Conservation (phyloP, 306 rosid genomes). For the Acacia acuminata region DNA sequence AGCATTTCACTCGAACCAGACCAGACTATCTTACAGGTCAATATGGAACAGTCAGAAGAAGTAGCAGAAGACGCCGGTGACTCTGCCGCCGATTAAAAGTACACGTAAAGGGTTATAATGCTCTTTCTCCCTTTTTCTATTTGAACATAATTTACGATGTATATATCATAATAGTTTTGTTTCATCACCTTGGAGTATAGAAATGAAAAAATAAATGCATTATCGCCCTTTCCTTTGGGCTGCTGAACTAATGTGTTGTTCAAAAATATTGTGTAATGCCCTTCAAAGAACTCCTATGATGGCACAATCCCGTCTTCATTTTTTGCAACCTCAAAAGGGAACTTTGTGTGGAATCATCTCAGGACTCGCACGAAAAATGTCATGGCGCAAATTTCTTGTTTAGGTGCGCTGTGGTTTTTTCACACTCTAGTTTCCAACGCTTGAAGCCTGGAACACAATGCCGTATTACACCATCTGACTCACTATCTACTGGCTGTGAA, state of each 20-base stretch:
- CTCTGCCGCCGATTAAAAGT: slow-evolving; percentile 31
- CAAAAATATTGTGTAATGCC: not conserved
- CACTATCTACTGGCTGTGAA: not conserved
- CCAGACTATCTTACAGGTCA: slow-evolving; percentile 36
- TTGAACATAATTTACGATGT: slow-evolving; percentile 42
- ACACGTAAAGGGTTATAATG: slow-evolving; percentile 25
- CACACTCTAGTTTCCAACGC: not conserved
- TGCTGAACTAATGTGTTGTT: slow-evolving; percentile 18
- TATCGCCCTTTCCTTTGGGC: slow-evolving; percentile 26
- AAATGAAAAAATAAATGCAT: slow-evolving; percentile 35
- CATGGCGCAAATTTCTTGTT: not conserved
- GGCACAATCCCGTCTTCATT: not conserved
- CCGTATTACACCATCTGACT: not conserved
- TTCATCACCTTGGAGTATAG: slow-evolving; percentile 42
- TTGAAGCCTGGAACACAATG: not conserved
- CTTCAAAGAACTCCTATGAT: not conserved
- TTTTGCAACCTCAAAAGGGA: not conserved
- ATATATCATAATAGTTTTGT: slow-evolving; percentile 56
- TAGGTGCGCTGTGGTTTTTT: not conserved
- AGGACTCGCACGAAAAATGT: not conserved
- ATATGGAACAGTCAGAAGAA: slow-evolving; percentile 39
- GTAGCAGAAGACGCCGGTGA: slow-evolving; percentile 31
- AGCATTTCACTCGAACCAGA: slow-evolving; percentile 35
- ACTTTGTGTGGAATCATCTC: not conserved
- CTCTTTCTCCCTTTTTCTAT: not conserved